Evolutionary conservation across 805 yeast genomes (phyloP), one percentile per base, ranked within the genome.

Genomic region (Torulaspora gathmanii): DNA sequence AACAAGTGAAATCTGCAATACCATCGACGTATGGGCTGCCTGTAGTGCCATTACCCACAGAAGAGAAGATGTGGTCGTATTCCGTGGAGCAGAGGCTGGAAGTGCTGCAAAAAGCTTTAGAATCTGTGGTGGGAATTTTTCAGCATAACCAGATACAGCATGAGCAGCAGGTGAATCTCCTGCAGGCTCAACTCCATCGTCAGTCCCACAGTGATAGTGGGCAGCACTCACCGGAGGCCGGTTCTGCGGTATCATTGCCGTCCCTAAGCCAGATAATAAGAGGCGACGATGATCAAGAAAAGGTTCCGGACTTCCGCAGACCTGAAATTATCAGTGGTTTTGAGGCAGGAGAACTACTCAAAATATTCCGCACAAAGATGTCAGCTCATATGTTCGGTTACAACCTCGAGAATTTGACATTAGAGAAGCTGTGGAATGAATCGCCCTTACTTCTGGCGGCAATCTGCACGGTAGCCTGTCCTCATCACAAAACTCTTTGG

Each of bases 361-460:
- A 59, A 11, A 76, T 69, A 45, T 82, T 82, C 55, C 74, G 78
- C 50, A 60, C 69, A 1, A 72, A 79, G 44, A 77, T 82, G 26
- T 69, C 83, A 1, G 80, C 81, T 9, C 86, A 81, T 53, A 63
- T 82, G 36, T 81, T 80, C 68, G 89, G 88, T 0, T 82, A 82
- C 58, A 78, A 74, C 35, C 67, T 81, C 3, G 69, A 79, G 1
- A 66, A 71, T 37, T 71, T 78, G 42, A 66, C 75, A 1, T 71
- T 77, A 3, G 74, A 73, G 6, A 61, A 61, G 3, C 64, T 79
- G 7, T 80, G 86, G 82, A 61, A 66, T 2, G 59, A 69, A 4
- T 78, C 83, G 22, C 83, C 85, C 0, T 63, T 82, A 5, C 63
- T 82, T 29, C 73, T 82, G 3, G 75, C 78, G 30, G 76, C 86